phyloP scores from a whole-genome alignment of 495 filamentous ascomycete genomes.

The Daldinia concentrica region DNA sequence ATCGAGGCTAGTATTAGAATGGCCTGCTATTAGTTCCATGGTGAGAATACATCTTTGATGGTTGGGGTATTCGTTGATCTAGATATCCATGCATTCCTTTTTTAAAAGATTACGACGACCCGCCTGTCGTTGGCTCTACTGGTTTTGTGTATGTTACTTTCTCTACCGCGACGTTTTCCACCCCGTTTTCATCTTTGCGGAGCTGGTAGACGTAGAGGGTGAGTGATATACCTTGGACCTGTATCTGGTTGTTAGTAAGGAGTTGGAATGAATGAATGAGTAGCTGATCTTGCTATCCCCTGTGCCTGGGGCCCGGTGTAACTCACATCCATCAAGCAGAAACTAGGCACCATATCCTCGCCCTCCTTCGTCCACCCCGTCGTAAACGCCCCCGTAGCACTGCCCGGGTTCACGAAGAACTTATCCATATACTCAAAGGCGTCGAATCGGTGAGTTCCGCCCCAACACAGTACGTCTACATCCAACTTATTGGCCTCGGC shows the following conservation, averaged over 20 bases:
- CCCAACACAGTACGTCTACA: slow-evolving; percentile 96
- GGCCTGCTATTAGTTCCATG: slow-evolving; percentile 12
- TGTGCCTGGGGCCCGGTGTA: too few species aligned
- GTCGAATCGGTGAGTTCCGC: slow-evolving; percentile 96
- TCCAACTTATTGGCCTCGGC: slow-evolving; percentile 96
- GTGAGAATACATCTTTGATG: slow-evolving; percentile 29
- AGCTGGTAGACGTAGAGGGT: slow-evolving; percentile 98
- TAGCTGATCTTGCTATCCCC: too few species aligned
- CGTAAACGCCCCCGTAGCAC: slow-evolving; percentile 84
- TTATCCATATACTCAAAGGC: slow-evolving; percentile 98
- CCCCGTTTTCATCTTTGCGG: slow-evolving; percentile 85
- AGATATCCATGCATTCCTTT: slow-evolving; percentile 20
- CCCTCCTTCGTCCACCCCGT: slow-evolving; percentile 64
- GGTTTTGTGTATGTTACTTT: slow-evolving; percentile 98
- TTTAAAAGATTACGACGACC: slow-evolving; percentile 48
- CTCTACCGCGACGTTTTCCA: slow-evolving; percentile 93
- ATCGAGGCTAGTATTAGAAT: slow-evolving; percentile 7
- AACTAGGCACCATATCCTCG: slow-evolving; percentile 91
- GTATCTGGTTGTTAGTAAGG: slow-evolving; percentile 9
- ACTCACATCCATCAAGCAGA: slow-evolving; percentile 95
- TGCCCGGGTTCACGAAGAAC: slow-evolving; percentile 99
- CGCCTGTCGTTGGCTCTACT: slow-evolving; percentile 59
- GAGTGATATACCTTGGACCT: slow-evolving; percentile 98
- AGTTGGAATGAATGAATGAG: too few species aligned
- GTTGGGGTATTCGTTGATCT: slow-evolving; percentile 36